Evolutionary conservation across 768 basidiomycete genomes (phyloP).

Genomic region (Strobilomyces dryophilus): DNA sequence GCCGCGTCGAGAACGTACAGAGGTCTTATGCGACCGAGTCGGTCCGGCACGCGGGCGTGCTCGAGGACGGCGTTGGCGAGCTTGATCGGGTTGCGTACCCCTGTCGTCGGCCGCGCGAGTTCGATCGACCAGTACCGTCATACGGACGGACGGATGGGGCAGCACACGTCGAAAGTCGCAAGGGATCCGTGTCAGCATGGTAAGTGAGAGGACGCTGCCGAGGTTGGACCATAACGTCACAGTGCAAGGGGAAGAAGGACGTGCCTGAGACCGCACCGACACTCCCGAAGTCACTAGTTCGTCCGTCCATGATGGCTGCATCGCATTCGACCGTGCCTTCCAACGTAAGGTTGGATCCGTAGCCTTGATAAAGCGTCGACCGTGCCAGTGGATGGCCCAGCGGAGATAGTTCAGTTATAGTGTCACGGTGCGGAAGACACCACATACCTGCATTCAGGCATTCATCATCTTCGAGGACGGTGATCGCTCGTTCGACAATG

Average conservation of each 20-base stretch:
- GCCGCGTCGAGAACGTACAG: constrained; percentile 39
- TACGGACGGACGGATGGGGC: neutral
- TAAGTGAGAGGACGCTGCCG: neutral
- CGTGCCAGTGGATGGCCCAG: neutral
- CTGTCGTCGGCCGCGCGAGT: constrained; percentile 28
- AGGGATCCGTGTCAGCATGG: neutral
- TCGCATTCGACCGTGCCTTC: constrained; percentile 81
- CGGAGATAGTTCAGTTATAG: neutral
- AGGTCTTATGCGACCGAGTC: constrained; percentile 66
- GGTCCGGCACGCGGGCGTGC: constrained; percentile 42
- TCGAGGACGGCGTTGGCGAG: constrained; percentile 57
- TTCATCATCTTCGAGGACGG: constrained; percentile 60
- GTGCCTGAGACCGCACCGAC: constrained; percentile 70
- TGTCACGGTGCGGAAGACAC: neutral
- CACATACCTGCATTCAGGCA: constrained; percentile 63
- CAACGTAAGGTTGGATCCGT: constrained; percentile 73
- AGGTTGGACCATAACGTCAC: constrained; percentile 2
- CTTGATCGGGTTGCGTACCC: constrained; percentile 66
- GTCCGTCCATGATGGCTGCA: constrained; percentile 64
- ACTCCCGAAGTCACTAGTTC: constrained; percentile 55
- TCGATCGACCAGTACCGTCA: neutral
- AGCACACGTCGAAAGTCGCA: neutral
- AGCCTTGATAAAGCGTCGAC: constrained; percentile 38
- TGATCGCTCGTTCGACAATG: constrained; percentile 52
- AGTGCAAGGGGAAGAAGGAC: neutral